A percentile compares a stretch with the other conserved stretches of the same genome.
phyloP scores from a whole-genome alignment of 768 basidiomycete species.

The Tulasnella sp. region DNA sequence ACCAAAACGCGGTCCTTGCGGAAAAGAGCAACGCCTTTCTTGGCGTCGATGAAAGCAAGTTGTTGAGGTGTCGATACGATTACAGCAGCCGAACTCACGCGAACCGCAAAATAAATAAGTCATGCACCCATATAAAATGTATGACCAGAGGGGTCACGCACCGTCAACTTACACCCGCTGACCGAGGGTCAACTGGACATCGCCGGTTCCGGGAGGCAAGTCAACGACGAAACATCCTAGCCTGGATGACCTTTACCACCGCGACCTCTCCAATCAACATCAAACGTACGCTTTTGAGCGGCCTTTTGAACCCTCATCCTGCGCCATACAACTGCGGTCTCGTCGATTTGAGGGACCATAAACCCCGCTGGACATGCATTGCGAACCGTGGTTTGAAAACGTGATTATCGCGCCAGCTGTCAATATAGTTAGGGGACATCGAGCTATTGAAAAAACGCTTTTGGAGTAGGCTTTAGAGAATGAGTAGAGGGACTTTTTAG shows the following conservation, averaged over 20 bases:
- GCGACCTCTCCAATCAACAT: slow-evolving; percentile 74
- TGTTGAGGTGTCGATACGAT: slow-evolving; percentile 95
- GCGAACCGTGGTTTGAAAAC: slow-evolving; percentile 76
- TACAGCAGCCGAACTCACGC: slow-evolving; percentile 64
- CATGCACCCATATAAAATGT: background rate
- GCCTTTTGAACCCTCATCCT: slow-evolving; percentile 99
- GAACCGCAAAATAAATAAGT: too few species aligned
- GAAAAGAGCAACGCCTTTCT: slow-evolving; percentile 90
- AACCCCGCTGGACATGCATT: slow-evolving; percentile 98
- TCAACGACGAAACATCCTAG: slow-evolving; percentile 82
- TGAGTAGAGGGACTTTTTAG: slow-evolving; percentile 29
- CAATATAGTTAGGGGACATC: background rate
- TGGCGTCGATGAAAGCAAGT: slow-evolving; percentile 82
- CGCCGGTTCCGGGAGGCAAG: slow-evolving; percentile 96
- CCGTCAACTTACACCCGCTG: slow-evolving; percentile 81
- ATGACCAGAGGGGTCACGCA: slow-evolving; percentile 36
- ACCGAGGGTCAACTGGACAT: slow-evolving; percentile 85
- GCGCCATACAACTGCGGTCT: slow-evolving; percentile 82
- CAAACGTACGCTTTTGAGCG: slow-evolving; percentile 90
- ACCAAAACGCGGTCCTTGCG: slow-evolving; percentile 82
- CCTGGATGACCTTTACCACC: slow-evolving; percentile 38
- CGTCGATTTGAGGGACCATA: slow-evolving; percentile 53
- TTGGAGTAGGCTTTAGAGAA: too few species aligned
- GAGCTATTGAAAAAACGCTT: too few species aligned
- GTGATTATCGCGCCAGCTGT: slow-evolving; percentile 73